Base-by-base conservation (phyloP, 306 rosid species). In the Begonia loranthoides region DNA sequence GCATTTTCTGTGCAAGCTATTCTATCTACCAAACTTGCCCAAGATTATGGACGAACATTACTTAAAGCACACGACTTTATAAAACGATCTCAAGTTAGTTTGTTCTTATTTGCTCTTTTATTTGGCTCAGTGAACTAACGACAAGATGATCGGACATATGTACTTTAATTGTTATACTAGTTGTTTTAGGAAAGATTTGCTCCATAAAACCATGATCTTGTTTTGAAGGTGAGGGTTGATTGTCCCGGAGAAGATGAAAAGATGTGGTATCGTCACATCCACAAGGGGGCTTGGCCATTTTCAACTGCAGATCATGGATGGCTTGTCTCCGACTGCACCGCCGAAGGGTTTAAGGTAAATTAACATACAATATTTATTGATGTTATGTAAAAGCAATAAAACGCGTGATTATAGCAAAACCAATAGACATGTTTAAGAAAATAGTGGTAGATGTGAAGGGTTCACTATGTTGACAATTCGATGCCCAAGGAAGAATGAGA, bases 271-370 rank as follows among this genome's bases (percentile, higher is more conserved):
- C 92, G 92, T 49, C 92, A 82, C 63, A 82, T 82, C 49, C 79
- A 84, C 41, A 82, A 89, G 72, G 92, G 92, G 3, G 92, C 95
- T 40, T 85, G 95, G 95, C 95, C 95, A 12, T 79, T 85, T 65
- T 85, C 95, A 19, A 78, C 85, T 6, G 77, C 77, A 17, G 95
- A 85, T 70, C 95, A 85, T 51, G 95, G 87, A 65, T 85, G 95
- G 95, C 95, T 88, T 16, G 81, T 81, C 66, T 85, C 95, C 53
- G 95, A 85, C 77, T 85, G 95, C 73, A 85, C 95, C 3, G 84
- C 95, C 2, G 95, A 85, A 82, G 92, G 87, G 67, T 66, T 85
- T 47, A 85, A 85, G 66, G 95, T 85, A 64, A 57, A 49, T 55
- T 50, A n/a, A 15, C 50, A 52, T 10, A 13, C 4, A 61, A 41